A percentile compares a stretch with the other conserved stretches of the same genome.
phyloP scores from a whole-genome alignment of 768 basidiomycete species.

The Cyathus striatus region DNA sequence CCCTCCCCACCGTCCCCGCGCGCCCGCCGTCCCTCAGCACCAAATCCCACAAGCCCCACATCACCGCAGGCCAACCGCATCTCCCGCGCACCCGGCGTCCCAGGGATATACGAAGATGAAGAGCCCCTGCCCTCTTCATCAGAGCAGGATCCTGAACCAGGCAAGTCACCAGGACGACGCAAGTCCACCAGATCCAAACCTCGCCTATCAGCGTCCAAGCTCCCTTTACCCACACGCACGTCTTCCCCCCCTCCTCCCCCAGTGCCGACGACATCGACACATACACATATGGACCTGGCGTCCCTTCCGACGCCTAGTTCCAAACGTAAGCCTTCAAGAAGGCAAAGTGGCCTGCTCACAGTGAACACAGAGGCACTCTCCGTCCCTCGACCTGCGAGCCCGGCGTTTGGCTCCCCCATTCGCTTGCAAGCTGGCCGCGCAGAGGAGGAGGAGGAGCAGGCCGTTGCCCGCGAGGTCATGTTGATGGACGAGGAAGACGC shows the following conservation, averaged over 20 bases:
- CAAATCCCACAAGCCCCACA: slow-evolving; percentile 27
- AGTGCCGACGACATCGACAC: slow-evolving; percentile 8
- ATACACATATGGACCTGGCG: slow-evolving; percentile 17
- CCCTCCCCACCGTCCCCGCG: slow-evolving; percentile 44
- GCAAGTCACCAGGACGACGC: slow-evolving; percentile 32
- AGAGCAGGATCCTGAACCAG: slow-evolving; percentile 34
- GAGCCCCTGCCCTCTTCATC: slow-evolving; percentile 44
- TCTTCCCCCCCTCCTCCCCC: slow-evolving; percentile 27
- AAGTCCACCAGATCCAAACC: slow-evolving; percentile 39
- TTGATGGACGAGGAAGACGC: slow-evolving; percentile 22
- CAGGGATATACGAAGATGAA: slow-evolving; percentile 65
- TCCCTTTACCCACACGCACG: slow-evolving; percentile 42
- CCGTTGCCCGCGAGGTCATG: slow-evolving; percentile 13
- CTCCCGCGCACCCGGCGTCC: slow-evolving; percentile 61
- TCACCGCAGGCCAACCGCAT: slow-evolving; percentile 52
- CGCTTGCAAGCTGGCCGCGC: slow-evolving; percentile 51
- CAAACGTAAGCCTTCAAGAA: slow-evolving; percentile 34
- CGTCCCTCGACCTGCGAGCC: slow-evolving; percentile 56
- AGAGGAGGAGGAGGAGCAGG: slow-evolving; percentile 52
- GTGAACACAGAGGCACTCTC: slow-evolving; percentile 32
- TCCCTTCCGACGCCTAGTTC: slow-evolving; percentile 13
- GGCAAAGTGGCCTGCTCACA: slow-evolving; percentile 54
- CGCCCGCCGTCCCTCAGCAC: slow-evolving; percentile 38
- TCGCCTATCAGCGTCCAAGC: slow-evolving; percentile 40
- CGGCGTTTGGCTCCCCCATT: slow-evolving; percentile 62